phyloP scores from a whole-genome alignment of 306 rosid genomes.

The Fagus sylvatica region DNA sequence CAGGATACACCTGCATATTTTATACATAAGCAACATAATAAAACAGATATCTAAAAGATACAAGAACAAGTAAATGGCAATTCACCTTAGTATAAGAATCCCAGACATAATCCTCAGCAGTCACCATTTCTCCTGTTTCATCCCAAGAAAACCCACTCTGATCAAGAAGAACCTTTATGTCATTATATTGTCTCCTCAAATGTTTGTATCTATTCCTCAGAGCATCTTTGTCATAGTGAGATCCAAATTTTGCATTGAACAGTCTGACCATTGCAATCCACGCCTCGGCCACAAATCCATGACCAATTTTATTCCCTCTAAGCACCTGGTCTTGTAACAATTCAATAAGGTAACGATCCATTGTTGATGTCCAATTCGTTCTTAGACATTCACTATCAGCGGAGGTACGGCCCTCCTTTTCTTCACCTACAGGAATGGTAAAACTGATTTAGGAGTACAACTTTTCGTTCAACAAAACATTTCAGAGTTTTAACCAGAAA shows the following conservation, averaged over 20 bases:
- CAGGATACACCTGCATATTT: conserved; percentile 24
- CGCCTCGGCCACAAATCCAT: conserved; percentile 11
- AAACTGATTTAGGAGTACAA: conserved; percentile 12
- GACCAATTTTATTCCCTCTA: conserved; percentile 24
- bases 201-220: conserved; percentile 19
- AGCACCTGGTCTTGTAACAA: conserved; percentile 17
- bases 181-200: conserved; percentile 17
- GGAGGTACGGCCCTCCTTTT: conserved; percentile 22
- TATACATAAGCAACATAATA: background rate
- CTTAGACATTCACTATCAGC: conserved; percentile 13
- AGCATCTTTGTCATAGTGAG: conserved; percentile 14
- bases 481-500: background rate
- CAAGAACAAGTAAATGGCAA: background rate
- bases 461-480: conserved; percentile 9
- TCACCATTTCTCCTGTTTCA: conserved; percentile 21
- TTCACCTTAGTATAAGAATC: conserved; percentile 9
- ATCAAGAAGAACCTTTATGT: conserved; percentile 16
- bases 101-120: conserved; percentile 16
- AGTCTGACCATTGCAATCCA: conserved; percentile 24
- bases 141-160: conserved; percentile 20
- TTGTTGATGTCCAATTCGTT: conserved; percentile 14
- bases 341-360: conserved; percentile 22
- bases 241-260: conserved; percentile 24
- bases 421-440: conserved; percentile 29
- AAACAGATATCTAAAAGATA: conserved; percentile 4